phyloP scores from a whole-genome alignment of 2,329 filamentous ascomycete species.

The Gaeumannomyces sp. region DNA sequence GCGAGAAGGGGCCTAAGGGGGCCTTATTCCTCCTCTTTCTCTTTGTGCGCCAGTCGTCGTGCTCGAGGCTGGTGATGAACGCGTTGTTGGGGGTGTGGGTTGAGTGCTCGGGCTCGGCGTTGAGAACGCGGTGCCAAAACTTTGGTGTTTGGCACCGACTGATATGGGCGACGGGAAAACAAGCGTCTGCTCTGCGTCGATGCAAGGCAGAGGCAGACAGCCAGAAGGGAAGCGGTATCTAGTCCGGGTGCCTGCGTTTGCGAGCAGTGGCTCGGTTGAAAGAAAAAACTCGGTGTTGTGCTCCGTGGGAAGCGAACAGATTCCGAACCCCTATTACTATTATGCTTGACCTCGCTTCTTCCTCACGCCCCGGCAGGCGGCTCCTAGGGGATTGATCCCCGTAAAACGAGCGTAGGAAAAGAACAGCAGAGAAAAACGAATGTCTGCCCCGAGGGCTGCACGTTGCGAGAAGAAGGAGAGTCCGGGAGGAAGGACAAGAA shows the following conservation, averaged over 20 bases:
- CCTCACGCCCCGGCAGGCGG: neutral
- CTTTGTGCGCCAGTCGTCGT: neutral
- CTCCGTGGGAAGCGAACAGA: neutral
- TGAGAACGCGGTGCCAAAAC: neutral
- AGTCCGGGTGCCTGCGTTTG: neutral
- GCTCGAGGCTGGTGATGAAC: neutral
- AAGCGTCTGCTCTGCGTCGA: neutral
- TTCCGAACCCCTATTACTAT: neutral
- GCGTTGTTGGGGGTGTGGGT: neutral
- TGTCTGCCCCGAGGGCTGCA: slow-evolving; percentile 15
- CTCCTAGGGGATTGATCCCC: neutral
- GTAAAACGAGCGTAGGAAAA: slow-evolving; percentile 12
- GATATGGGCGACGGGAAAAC: neutral
- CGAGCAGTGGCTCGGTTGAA: neutral
- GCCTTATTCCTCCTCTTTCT: neutral
- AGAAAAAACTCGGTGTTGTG: neutral
- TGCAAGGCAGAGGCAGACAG: neutral
- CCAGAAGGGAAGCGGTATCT: neutral
- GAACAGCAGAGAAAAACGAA: slow-evolving; percentile 20
- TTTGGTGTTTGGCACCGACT: neutral
- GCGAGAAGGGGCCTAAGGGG: neutral
- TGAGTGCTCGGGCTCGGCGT: neutral
- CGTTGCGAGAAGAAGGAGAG: neutral
- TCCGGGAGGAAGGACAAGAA: slow-evolving; percentile 11
- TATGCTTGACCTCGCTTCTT: neutral